Evolutionary conservation across 148 eudicot genomes (phyloP).

Genomic region (Tetragonia tetragonoides): DNA sequence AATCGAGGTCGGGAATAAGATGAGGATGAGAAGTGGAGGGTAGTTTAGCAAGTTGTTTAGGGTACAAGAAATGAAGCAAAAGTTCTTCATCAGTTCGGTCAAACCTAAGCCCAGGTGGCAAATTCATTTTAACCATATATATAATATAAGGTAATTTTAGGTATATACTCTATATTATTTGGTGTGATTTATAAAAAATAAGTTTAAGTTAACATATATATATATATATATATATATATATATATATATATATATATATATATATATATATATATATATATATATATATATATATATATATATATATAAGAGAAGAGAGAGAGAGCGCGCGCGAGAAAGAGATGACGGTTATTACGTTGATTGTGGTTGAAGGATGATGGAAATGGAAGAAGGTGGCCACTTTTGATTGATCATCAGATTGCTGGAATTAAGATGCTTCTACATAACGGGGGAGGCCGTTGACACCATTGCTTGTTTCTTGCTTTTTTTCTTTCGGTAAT

Average conservation of each 20-base stretch:
- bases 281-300: neutral
- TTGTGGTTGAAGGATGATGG: neutral
- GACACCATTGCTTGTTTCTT: neutral
- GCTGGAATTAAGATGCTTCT: neutral
- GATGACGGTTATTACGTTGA: neutral
- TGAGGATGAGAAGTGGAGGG: neutral
- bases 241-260: neutral
- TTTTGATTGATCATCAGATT: neutral
- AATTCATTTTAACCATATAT: neutral
- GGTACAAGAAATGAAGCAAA: constrained; percentile 17
- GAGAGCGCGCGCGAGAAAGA: neutral
- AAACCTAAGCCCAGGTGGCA: constrained; percentile 28
- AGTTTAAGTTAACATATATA: neutral
- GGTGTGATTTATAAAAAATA: neutral
- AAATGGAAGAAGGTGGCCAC: neutral
- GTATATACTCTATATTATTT: neutral
- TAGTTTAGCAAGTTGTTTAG: constrained; percentile 12
- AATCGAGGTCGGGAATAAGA: constrained; percentile 14
- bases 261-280: neutral
- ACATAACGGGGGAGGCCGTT: constrained; percentile 7
- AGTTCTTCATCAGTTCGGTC: constrained; percentile 25
- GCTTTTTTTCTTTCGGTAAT: neutral
- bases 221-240: neutral
- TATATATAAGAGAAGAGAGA: neutral
- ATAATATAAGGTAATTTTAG: neutral